These are phyloP conservation scores for Alternaria brassicae DNA, from an alignment of 2,329 filamentous ascomycete genomes.

Conservation along the genomic window DNA sequence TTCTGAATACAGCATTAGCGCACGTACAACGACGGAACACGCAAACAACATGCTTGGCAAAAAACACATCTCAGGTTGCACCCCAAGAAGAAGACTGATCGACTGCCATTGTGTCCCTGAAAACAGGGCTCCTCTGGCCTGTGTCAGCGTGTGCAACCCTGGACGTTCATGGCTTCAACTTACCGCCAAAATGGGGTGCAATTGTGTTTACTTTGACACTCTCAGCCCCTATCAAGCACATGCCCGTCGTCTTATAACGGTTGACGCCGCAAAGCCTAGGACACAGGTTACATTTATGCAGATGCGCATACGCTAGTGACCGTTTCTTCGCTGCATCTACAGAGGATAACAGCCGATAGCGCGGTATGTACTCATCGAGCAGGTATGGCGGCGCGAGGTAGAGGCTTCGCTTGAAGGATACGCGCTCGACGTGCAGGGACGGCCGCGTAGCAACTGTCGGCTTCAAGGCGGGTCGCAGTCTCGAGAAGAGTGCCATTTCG, in stretches of 20 bases:
- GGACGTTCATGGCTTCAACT: neutral
- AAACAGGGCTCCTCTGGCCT: constrained; percentile 74
- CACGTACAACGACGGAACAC: neutral
- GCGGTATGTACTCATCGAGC: constrained; percentile 74
- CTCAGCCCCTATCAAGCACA: constrained; percentile 76
- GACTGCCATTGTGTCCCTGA: constrained; percentile 80
- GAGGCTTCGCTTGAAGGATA: constrained; percentile 43
- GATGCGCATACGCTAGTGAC: constrained; percentile 74
- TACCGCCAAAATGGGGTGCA: constrained; percentile 80
- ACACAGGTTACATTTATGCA: constrained; percentile 81
- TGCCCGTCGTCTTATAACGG: constrained; percentile 77
- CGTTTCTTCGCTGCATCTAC: constrained; percentile 76
- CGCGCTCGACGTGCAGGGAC: neutral
- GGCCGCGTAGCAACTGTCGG: too few relatives aligned
- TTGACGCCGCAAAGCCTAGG: constrained; percentile 80
- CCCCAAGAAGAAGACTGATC: constrained; percentile 81
- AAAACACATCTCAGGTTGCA: constrained; percentile 75
- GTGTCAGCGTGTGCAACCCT: neutral
- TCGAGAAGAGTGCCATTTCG: constrained; percentile 11
- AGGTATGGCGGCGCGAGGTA: constrained; percentile 71
- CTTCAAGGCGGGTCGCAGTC: constrained; percentile 22
- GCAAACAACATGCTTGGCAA: constrained; percentile 25
- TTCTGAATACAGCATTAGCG: constrained; percentile 55
- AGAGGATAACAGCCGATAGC: constrained; percentile 73
- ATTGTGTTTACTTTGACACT: constrained; percentile 83